Conservation (phyloP, 257 asterid genomes). For the Rhazya stricta region DNA sequence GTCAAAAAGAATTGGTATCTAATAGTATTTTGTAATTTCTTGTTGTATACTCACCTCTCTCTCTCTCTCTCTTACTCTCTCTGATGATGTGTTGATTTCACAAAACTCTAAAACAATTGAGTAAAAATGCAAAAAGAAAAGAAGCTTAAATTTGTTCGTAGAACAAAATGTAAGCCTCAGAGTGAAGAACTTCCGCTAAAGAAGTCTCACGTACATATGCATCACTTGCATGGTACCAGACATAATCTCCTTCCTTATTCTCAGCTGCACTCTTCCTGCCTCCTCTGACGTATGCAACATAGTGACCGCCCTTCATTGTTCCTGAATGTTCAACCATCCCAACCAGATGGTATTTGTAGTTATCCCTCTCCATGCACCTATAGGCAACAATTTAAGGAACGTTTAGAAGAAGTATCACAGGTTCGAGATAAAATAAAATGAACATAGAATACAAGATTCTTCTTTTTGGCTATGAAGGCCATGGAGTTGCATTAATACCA, state of each 20-base stretch:
- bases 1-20: conserved; percentile 38
- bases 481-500: too few relatives aligned
- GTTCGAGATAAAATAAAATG: background rate
- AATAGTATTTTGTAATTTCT: conserved; percentile 16
- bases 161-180: conserved; percentile 83
- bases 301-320: conserved; percentile 86
- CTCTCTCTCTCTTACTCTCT: conserved; percentile 15
- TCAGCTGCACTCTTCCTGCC: conserved; percentile 23
- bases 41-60: conserved; percentile 21
- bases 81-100: conserved; percentile 19
- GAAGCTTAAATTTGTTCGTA: conserved; percentile 47
- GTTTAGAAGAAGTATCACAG: background rate
- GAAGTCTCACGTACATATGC: conserved; percentile 57
- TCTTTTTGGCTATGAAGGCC: too few relatives aligned
- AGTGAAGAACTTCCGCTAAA: conserved; percentile 54
- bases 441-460: background rate
- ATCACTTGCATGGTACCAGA: conserved; percentile 81
- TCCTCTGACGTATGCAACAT: conserved; percentile 69
- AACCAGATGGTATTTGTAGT: conserved; percentile 41
- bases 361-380: conserved; percentile 44
- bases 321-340: conserved; percentile 89
- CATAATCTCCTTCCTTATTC: conserved; percentile 23
- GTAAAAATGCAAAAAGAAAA: conserved; percentile 16
- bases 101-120: conserved; percentile 16
- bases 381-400: background rate